These are phyloP conservation scores for Globisporangium ultimum DNA, from an alignment of 352 stramenopile genomes.

Conservation along the genomic window DNA sequence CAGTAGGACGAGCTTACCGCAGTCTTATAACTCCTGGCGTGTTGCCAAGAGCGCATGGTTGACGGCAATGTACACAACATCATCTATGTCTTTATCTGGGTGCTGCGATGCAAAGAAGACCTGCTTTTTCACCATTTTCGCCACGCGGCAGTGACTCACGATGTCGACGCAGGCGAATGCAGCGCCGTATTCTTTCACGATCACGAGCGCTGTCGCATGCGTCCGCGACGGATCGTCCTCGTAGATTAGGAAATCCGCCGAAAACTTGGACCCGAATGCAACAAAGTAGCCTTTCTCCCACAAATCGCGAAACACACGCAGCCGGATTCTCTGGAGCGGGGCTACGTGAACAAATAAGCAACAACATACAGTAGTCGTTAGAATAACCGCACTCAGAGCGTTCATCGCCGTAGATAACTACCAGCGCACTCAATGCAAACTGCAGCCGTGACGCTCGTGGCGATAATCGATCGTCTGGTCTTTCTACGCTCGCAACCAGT, in stretches of 20 bases:
- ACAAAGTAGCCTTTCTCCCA: slow-evolving; percentile 68
- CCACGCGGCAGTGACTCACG: slow-evolving; percentile 60
- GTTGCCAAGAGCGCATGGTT: slow-evolving; percentile 54
- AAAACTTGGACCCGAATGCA: slow-evolving; percentile 78
- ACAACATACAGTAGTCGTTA: no score
- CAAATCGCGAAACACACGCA: slow-evolving; percentile 62
- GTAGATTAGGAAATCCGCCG: slow-evolving; percentile 79
- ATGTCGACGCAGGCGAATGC: slow-evolving; percentile 46
- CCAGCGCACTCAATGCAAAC: neutral
- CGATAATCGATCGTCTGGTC: neutral
- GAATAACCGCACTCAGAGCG: no score
- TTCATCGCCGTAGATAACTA: no score
- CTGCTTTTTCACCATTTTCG: slow-evolving; percentile 75
- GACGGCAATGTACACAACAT: slow-evolving; percentile 56
- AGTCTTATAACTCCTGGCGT: slow-evolving; percentile 24
- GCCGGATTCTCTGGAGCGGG: slow-evolving; percentile 12
- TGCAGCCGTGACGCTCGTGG: neutral
- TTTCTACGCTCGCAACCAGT: neutral
- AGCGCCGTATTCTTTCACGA: slow-evolving; percentile 45
- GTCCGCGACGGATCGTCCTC: slow-evolving; percentile 32
- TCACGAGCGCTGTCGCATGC: slow-evolving; percentile 50
- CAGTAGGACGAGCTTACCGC: slow-evolving; percentile 8
- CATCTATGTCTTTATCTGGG: neutral
- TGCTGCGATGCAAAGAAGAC: slow-evolving; percentile 42
- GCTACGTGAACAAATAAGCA: no score